Base-by-base conservation (phyloP, 1,139 yeast genomes). In the Groenewaldozyma sp. region DNA sequence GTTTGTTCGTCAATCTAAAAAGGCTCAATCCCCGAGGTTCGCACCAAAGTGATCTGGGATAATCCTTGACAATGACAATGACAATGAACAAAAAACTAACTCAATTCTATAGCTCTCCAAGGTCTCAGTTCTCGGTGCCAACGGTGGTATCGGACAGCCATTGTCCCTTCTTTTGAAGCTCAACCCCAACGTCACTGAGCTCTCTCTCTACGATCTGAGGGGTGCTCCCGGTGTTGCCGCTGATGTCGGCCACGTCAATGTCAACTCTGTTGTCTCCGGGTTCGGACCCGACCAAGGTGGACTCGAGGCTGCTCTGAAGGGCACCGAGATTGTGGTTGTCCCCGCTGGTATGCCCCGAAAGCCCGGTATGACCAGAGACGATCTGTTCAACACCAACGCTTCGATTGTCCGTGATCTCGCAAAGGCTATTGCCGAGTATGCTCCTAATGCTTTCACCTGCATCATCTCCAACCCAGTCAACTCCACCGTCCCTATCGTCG, bases 141-240 rank as follows among this genome's bases (percentile, higher is more conserved):
- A 88, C 54, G 97, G 98, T 67, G 98, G 98, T 68, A 91, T 91
- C 63, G 98, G 98, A 53, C 98, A 91, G 73, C 98, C 98, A 49
- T 72, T 91, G 57, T 88, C 97, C 36, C 74, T 91, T 52, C 73
- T 91, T 57, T 70, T 88, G 67, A 91, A 91, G 71, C 73, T 84
- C 57, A 86, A 88, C 74, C 78, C 75, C 56, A 77, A 82, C 61
- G 93, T 91, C 47, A 78, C 91, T 40, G 81, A 81, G 57, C 75
- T 91, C 63, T 74, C 95, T 41, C 73, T 91, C 48, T 91, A 83
- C 68, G 98, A 91, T 68, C 78, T 91, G 55, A 83, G 82, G 62
- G 86, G 91, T 55, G 94, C 94, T 44, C 91, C 94, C 51, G 97
- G 97, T 67, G 97, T 88, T 43, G 96, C 96, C 46, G 93, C 97